phyloP scores from a whole-genome alignment of 805 yeast genomes.

The Danielia oregonensis region DNA sequence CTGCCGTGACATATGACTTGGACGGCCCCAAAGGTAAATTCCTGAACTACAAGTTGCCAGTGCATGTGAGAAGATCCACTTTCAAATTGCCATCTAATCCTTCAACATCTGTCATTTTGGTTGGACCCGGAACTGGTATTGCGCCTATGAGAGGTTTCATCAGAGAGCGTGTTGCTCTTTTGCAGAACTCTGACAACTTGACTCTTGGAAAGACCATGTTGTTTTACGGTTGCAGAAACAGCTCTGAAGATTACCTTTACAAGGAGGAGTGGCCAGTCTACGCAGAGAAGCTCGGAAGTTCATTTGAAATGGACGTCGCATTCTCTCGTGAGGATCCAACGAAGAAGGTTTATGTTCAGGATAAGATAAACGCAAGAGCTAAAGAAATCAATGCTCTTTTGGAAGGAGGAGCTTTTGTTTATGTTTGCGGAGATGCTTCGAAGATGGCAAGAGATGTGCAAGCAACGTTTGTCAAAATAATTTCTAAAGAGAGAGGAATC shows the following conservation, averaged over 20 bases:
- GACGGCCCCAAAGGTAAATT: conserved; percentile 76
- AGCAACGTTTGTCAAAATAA: conserved; percentile 57
- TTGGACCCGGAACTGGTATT: conserved; percentile 98
- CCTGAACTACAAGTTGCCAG: conserved; percentile 63
- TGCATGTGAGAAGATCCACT: conserved; percentile 91
- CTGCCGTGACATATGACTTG: conserved; percentile 61
- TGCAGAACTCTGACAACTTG: conserved; percentile 25
- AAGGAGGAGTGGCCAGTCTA: conserved; percentile 86
- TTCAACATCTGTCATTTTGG: conserved; percentile 77
- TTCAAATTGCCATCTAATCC: conserved; percentile 91
- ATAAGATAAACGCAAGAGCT: conserved; percentile 56
- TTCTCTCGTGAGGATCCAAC: conserved; percentile 70
- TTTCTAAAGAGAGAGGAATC: conserved; percentile 61
- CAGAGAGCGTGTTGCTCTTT: conserved; percentile 71
- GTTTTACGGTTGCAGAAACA: conserved; percentile 84
- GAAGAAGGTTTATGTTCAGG: conserved; percentile 78
- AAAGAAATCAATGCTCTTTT: conserved; percentile 53
- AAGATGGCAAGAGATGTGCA: conserved; percentile 95
- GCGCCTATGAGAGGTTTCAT: conserved; percentile 97
- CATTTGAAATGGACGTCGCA: conserved; percentile 74
- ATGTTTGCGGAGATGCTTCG: conserved; percentile 96
- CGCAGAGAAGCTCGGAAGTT: conserved; percentile 53
- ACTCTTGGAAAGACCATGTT: conserved; percentile 67
- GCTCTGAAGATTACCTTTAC: conserved; percentile 78
- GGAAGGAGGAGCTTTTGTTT: conserved; percentile 73